Evolutionary conservation across 2,329 filamentous ascomycete species (phyloP), one percentile per base, ranked within the genome.

Genomic region (Penicillium sp.): DNA sequence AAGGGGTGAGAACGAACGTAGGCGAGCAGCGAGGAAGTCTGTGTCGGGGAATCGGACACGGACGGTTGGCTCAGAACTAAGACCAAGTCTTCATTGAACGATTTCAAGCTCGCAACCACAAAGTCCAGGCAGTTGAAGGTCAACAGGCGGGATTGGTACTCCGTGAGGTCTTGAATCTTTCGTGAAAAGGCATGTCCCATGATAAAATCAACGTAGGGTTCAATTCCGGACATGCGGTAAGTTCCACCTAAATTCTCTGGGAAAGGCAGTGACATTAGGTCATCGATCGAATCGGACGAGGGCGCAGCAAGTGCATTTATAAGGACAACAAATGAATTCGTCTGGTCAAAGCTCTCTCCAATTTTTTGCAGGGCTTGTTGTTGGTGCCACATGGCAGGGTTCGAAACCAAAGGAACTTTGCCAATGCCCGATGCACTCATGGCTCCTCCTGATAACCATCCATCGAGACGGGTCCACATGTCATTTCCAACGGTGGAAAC

Each of bases 1-100:
- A 97, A 99, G 0, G 95, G 93, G 74, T 99, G 95, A 49, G 96
- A 82, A 23, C 86, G 84, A 55, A 94, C 85, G 69, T 99, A 99
- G 6, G 83, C 82, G 46, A 86, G 84, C 4, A 97, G 78, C 52
- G 89, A 89, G 2, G 87, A 88, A 4, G 90, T 82, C 82, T 70
- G 82, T 60, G 96, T 90, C 14, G 88, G 84, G 9, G 82, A 76
- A 69, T 97, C 91, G 14, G 96, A 85, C 26, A 84, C 78, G 29
- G 83, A 88, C 2, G 90, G 89, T 66, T 88, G 84, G 69, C 91
- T 95, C 36, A 89, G 88, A 64, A 97, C 84, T 29, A 93, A 81
- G 38, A 97, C 88, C 10, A 97, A 81, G 64, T 97, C 88, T 70
- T 99, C 94, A 71, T 99, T 97, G 78, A 99, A 99, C 0, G 86